Evolutionary conservation across 2,329 filamentous ascomycete species (phyloP).

Genomic region (Talaromyces sp.): DNA sequence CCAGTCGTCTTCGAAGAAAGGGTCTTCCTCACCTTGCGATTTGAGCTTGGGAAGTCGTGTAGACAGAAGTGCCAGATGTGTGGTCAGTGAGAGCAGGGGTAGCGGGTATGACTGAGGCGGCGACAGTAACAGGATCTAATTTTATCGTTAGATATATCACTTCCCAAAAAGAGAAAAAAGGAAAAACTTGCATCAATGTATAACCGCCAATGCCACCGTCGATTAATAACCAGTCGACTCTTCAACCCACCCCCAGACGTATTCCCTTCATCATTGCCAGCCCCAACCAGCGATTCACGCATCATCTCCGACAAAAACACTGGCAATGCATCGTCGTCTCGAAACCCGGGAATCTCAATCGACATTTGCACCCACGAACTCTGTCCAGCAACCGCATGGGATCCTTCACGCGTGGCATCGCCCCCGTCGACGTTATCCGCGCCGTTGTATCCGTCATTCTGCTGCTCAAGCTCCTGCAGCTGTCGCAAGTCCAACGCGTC

Average conservation of each 20-base stretch:
- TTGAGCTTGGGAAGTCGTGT: conserved; percentile 78
- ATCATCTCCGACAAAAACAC: conserved; percentile 86
- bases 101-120: conserved; percentile 88
- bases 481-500: conserved; percentile 34
- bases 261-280: conserved; percentile 62
- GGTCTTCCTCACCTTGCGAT: conserved; percentile 90
- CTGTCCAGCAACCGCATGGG: conserved; percentile 31
- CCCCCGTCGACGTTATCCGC: conserved; percentile 19
- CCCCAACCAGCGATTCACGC: conserved; percentile 70
- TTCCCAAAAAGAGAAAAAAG: conserved; percentile 5
- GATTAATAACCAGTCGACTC: conserved; percentile 77
- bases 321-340: conserved; percentile 86
- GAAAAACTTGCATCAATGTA: conserved; percentile 73
- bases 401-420: conserved; percentile 16
- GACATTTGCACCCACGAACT: conserved; percentile 81
- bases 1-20: conserved; percentile 98
- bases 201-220: conserved; percentile 90
- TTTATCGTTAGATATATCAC: conserved; percentile 10
- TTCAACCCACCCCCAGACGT: conserved; percentile 65
- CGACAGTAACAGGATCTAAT: conserved; percentile 84
- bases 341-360: conserved; percentile 83
- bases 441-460: conserved; percentile 13
- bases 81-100: conserved; percentile 85
- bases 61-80: conserved; percentile 84
- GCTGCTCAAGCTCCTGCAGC: conserved; percentile 30